These are phyloP conservation scores for Neckera pumila DNA, from an alignment of 225 moss, liverwort and hornwort species.

Conservation along the genomic window DNA sequence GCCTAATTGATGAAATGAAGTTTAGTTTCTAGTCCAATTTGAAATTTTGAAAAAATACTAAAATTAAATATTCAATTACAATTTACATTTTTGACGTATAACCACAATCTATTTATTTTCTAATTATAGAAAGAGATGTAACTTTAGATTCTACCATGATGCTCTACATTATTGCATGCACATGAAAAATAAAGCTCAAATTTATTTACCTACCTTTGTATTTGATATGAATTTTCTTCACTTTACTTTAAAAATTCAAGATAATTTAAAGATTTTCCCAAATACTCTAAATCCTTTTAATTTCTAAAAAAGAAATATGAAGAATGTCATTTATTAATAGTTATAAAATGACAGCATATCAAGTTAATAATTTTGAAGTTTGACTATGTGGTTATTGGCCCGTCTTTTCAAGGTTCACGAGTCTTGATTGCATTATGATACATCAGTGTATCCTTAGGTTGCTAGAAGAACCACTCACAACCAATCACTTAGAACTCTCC, in stretches of 20 bases:
- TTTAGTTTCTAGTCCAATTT: background rate
- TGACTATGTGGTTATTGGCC: background rate
- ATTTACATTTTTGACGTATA: accelerated
- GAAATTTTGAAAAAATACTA: background rate
- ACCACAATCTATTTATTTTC: accelerated
- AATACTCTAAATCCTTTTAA: too few species aligned
- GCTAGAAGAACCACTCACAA: background rate
- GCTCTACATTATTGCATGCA: background rate
- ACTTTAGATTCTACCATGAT: background rate
- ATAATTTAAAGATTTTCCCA: too few species aligned
- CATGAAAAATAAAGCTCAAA: background rate
- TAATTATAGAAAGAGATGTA: accelerated
- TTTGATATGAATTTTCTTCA: too few species aligned
- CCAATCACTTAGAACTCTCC: background rate
- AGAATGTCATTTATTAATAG: background rate
- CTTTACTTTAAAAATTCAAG: too few species aligned
- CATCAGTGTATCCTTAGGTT: accelerated
- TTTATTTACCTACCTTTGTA: background rate
- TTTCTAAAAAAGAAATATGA: background rate
- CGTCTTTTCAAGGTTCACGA: background rate
- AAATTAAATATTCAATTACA: background rate
- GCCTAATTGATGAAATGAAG: too few species aligned
- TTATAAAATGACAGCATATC: accelerated
- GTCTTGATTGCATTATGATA: background rate
- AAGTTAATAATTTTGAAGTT: background rate